Base-by-base conservation (phyloP, 2,329 filamentous ascomycete species). In the Fragosphaeria purpurea region DNA sequence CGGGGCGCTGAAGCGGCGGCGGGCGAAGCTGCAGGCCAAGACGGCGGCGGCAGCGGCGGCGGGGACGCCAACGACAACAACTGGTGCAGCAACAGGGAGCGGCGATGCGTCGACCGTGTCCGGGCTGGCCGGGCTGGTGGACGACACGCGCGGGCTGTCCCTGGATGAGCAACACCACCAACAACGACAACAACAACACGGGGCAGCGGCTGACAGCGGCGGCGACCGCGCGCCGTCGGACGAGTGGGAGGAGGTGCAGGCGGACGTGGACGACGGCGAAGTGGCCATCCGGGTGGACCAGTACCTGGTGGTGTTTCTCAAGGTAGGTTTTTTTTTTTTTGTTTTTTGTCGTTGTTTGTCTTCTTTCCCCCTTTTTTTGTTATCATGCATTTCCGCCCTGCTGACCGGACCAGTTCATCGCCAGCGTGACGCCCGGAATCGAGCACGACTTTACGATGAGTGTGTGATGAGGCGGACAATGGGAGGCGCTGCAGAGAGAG, bases 361-460 rank as follows among this genome's bases (percentile, higher is more conserved):
- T n/a, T 32, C 32, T 40, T n/a, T 8, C 7, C 35, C 35, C 11
- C 35, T 37, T 37, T 4, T 37, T 37, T 7, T 37, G 7, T 37
- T 37, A 7, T 37, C 35, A 7, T 37, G 35, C 35, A 37, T 31
- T 13, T 38, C 35, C 3, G 4, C n/a, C 8, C 30, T 31, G 12
- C 47, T 47, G 10, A 47, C 50, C 4, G 5, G 1, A 3, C 39
- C 42, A 79, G 76, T 88, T 88, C 67, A 87, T 88, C 73, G 83
- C 85, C 37, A 93, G 85, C 60, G 93, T 98, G 43, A 97, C 91
- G 12, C 93, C 93, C 6, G 90, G 90, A 45, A 97, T 98, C 67
- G 91, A 97, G 70, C 88, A 96, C 67, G 91, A 97, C 65, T 96
- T 94, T 66, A 97, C 91, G 1, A 96, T 96, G 89, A 87, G 88